These are phyloP conservation scores for Alloascoidea africana DNA, from an alignment of 805 yeast genomes.

Conservation along the genomic window DNA sequence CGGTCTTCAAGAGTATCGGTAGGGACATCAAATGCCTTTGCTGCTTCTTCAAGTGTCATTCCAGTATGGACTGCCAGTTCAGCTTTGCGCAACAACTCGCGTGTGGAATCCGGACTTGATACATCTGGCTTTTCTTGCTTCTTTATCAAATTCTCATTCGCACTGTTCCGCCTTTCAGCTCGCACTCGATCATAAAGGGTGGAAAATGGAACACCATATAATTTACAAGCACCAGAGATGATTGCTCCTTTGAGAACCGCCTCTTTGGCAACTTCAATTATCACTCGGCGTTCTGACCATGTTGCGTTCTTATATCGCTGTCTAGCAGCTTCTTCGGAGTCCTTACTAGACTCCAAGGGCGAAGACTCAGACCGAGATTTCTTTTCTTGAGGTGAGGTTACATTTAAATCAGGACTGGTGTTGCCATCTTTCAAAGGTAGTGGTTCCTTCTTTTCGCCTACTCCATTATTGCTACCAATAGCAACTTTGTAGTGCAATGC, in stretches of 20 bases:
- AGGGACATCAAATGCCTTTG: not conserved
- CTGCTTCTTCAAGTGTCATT: not conserved
- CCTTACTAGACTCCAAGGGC: not conserved
- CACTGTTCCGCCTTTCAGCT: no score
- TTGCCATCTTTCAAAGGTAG: not conserved
- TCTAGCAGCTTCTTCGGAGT: slow-evolving; percentile 1
- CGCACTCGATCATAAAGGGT: not conserved
- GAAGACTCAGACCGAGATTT: not conserved
- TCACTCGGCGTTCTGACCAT: not conserved
- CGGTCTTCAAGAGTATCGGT: not conserved
- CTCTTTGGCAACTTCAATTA: not conserved
- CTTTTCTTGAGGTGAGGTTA: not conserved
- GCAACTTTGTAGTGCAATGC: no score
- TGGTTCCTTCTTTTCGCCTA: not conserved
- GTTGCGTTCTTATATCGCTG: not conserved
- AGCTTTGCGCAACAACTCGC: not conserved
- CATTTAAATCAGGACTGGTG: not conserved
- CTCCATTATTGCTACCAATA: not conserved
- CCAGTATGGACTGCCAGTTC: not conserved
- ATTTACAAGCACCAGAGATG: not conserved
- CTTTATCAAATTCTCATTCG: not conserved
- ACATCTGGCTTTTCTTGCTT: not conserved
- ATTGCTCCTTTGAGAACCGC: not conserved
- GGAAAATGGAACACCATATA: not conserved
- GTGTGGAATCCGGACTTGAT: not conserved